Percentiles rank a stretch among this genome's conserved stretches.
These are phyloP conservation scores for Ogataea trehalophila DNA, from an alignment of 805 yeast species.

Conservation along the genomic window DNA sequence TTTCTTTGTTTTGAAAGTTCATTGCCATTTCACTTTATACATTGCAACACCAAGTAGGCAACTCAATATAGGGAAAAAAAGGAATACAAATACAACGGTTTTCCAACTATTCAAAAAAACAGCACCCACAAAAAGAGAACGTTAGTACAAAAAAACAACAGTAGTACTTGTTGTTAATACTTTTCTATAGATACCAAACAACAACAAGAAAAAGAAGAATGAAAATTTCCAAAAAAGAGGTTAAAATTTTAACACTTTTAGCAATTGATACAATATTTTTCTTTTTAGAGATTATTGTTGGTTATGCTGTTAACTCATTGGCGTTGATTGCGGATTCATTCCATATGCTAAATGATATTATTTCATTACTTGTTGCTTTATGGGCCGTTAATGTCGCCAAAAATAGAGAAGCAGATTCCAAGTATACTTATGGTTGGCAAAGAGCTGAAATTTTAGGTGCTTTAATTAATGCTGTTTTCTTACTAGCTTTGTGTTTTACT, in stretches of 20 bases:
- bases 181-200: not conserved
- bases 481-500: slow-evolving; percentile 87
- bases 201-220: slow-evolving; percentile 1
- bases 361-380: slow-evolving; percentile 81
- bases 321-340: slow-evolving; percentile 95
- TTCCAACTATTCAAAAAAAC: no score
- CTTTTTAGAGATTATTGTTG: slow-evolving; percentile 76
- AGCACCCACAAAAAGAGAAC: no score
- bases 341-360: slow-evolving; percentile 95
- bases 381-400: slow-evolving; percentile 96
- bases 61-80: no score
- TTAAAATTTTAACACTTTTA: slow-evolving; percentile 67
- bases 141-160: not conserved
- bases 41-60: no score
- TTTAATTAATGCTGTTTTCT: slow-evolving; percentile 84
- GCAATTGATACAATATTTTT: slow-evolving; percentile 78
- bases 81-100: no score
- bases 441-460: slow-evolving; percentile 97
- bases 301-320: slow-evolving; percentile 88
- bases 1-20: no score
- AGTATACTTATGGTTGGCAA: slow-evolving; percentile 96
- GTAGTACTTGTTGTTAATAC: not conserved
- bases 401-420: slow-evolving; percentile 74
- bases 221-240: slow-evolving; percentile 44
- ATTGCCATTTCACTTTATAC: no score